Evolutionary conservation across 495 filamentous ascomycete species (phyloP).

Genomic region (Aspergillus bertholletiae): DNA sequence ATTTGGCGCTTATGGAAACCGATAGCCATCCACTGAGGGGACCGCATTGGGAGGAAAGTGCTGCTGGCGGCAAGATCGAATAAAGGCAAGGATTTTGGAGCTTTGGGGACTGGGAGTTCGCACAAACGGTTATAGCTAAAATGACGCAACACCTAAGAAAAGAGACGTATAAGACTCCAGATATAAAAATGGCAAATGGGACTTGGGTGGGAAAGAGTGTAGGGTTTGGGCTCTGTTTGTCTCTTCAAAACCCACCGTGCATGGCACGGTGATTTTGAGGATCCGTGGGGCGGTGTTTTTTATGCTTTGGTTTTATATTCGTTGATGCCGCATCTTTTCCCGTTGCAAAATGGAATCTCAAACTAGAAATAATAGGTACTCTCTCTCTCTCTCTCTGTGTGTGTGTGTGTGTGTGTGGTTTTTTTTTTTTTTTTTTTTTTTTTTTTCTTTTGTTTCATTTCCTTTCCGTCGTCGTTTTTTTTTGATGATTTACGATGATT

Average conservation of each 20-base stretch:
- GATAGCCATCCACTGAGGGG: not conserved
- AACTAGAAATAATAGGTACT: not conserved
- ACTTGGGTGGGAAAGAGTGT: not conserved
- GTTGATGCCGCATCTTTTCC: no score
- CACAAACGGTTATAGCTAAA: conserved; percentile 62
- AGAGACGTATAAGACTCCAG: conserved; percentile 28
- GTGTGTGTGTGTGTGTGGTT: no score
- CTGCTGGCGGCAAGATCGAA: conserved; percentile 1
- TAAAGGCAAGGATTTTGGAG: not conserved
- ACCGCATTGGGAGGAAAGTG: not conserved
- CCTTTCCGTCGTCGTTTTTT: no score
- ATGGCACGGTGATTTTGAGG: not conserved
- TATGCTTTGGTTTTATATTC: not conserved
- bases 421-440: no score
- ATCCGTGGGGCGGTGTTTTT: not conserved
- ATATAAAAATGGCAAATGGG: not conserved
- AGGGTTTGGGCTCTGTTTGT: not conserved
- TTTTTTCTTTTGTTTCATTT: no score
- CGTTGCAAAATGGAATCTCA: no score
- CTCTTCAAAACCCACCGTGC: not conserved
- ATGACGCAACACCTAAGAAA: conserved; percentile 61
- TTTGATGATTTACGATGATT: no score
- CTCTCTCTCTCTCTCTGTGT: no score
- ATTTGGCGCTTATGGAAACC: conserved; percentile 1
- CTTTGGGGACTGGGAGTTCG: conserved; percentile 18